Conservation (phyloP, 2,329 filamentous ascomycete species). For the Claviceps citrina region DNA sequence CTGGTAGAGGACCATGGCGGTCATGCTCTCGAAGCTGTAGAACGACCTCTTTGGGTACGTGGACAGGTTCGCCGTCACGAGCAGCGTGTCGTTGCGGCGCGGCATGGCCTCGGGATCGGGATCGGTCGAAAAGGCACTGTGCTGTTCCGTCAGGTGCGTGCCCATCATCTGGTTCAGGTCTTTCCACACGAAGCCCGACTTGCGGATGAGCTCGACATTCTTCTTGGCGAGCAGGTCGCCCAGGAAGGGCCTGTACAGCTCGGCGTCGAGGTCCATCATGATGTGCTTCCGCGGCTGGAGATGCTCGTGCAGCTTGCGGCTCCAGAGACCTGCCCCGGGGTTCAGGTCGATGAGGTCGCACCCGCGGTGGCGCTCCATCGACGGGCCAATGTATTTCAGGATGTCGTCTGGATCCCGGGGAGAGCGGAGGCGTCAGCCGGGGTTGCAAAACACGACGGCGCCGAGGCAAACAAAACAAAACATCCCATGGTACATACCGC, state of each 20-base stretch:
- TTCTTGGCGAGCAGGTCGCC: slow-evolving; percentile 35
- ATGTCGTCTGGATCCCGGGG: slow-evolving; percentile 44
- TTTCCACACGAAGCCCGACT: slow-evolving; percentile 43
- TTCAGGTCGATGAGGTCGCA: slow-evolving; percentile 82
- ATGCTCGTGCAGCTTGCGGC: slow-evolving; percentile 55
- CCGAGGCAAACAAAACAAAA: no score
- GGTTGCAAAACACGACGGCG: no score
- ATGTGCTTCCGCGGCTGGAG: slow-evolving; percentile 71
- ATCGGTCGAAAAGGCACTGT: slow-evolving; percentile 13
- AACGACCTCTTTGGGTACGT: slow-evolving; percentile 36
- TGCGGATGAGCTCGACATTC: slow-evolving; percentile 34
- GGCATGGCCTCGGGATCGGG: slow-evolving; percentile 21
- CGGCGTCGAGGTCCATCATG: slow-evolving; percentile 56
- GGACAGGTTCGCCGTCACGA: slow-evolving; percentile 55
- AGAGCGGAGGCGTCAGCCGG: not conserved
- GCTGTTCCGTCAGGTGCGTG: slow-evolving; percentile 40
- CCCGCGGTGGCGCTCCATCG: slow-evolving; percentile 53
- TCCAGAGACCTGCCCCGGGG: slow-evolving; percentile 68
- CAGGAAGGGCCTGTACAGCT: slow-evolving; percentile 46
- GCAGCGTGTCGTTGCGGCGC: slow-evolving; percentile 52
- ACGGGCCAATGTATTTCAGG: slow-evolving; percentile 51
- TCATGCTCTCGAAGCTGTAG: slow-evolving; percentile 39
- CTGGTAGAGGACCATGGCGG: slow-evolving; percentile 43
- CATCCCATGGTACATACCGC: slow-evolving; percentile 22
- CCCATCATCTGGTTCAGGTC: slow-evolving; percentile 40